Evolutionary conservation across 2,329 filamentous ascomycete species (phyloP), one percentile per base, ranked within the genome.

Genomic region (Fusarium hostae): DNA sequence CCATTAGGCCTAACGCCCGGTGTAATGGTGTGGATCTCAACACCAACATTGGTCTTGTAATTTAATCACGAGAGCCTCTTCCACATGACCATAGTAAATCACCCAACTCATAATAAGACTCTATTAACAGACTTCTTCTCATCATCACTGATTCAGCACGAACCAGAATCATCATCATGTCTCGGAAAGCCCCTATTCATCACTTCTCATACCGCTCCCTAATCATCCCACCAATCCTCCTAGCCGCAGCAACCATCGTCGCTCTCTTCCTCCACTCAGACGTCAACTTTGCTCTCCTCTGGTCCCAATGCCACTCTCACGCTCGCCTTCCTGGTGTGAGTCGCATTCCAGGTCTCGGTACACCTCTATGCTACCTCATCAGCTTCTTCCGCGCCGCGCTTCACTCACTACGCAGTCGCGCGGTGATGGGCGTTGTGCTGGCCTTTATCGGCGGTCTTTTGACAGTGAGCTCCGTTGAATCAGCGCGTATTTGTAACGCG

Each of bases 171-270:
- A 28, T 10, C 66, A 58, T 20, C 41, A 74, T 75, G 71, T 43
- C 69, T 6, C 74, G 78, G 69, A 79, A 77, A 54, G 81, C 82
- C 15, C 87, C 87, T 20, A 84, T 89, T 59, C 85, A 87, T 37
- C 82, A 83, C 73, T 85, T 89, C 75, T 76, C 84, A 50, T 84
- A 88, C 52, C 85, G 84, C 43, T 86, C 86, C 77, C 78, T 89
- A 39, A 78, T 86, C n/a, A 82, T 88, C 45, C 76, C 84, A 5
- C 83, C 86, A 13, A 79, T 86, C 51, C 75, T 87, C 34, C 81
- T 88, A 57, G 81, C 85, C 71, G 45, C 83, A 63, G 75, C 80
- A 43, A 86, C 85, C 7, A 78, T 78, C 32, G 60, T 79, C 68
- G 72, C 79, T 30, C 82, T 88, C 72, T 84, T 86, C 70, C 62